Evolutionary conservation across 345 rosid species (phyloP), one percentile per base, ranked within the genome.

Genomic region (Rhodomyrtus tomentosa): DNA sequence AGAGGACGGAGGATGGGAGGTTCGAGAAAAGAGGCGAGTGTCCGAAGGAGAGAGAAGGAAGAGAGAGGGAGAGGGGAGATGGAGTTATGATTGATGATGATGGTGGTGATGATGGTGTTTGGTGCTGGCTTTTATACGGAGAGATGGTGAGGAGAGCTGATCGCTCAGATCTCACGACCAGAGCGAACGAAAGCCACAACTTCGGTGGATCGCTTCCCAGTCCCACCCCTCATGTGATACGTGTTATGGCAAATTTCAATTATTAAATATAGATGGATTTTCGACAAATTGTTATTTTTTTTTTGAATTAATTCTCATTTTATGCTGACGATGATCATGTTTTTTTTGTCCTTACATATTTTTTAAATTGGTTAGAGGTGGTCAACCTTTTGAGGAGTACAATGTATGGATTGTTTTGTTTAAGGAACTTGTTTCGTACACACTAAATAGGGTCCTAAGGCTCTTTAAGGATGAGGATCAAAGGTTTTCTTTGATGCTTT

Each of bases 181-280:
- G 25, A 9, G 82, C 83, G 83, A 89, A 90, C 82, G 55, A 89
- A 91, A 83, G 45, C 93, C 95, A 91, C 93, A 91, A 40, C 90
- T 88, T 90, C 27, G 82, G 20, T 56, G 38, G 88, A 85, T 89
- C 88, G 68, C 90, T 83, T 83, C 38, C 90, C 29, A 9, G n/a
- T n/a, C n/a, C n/a, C n/a, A n/a, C n/a, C 29, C 29, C 16, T 13
- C 68, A 62, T 62, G 74, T 62, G 74, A 62, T 4, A 14, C 74
- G 2, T 62, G 42, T 4, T 16, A 62, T 32, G 12, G 74, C 74
- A 16, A 62, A 7, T 16, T 62, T 62, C 42, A 29, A 32, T 32
- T 2, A 1, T 62, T 62, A 32, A 32, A 7, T 16, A 1, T 13
- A 59, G 27, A 15, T 20, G 5, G 3, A 29, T 29, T 29, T 59